A percentile compares a stretch with the other conserved stretches of the same genome.
Evolutionary conservation across 257 asterid genomes (phyloP).

Genomic region (Nicotiana noctiflora): DNA sequence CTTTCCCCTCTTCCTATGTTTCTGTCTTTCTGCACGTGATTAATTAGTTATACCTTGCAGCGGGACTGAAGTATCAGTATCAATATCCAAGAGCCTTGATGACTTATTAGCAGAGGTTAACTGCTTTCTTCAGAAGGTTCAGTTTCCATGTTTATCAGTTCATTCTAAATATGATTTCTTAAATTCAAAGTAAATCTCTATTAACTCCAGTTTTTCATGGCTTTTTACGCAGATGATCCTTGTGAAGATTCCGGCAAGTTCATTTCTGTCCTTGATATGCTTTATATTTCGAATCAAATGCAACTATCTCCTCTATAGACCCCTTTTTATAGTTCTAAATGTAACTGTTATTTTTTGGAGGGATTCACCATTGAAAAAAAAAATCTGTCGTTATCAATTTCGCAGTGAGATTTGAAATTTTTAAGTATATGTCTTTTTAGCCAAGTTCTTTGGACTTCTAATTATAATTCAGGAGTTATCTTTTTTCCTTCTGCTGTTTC

Average conservation of each 20-base stretch:
- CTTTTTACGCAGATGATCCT: constrained; percentile 49
- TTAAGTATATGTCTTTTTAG: background rate
- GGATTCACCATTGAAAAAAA: background rate
- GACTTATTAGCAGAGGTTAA: constrained; percentile 38
- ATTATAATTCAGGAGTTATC: background rate
- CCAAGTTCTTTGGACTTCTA: background rate
- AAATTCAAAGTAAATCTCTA: constrained; percentile 7
- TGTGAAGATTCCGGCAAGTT: constrained; percentile 65
- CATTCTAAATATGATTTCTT: constrained; percentile 1
- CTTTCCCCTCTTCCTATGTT: background rate
- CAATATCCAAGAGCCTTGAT: constrained; percentile 34
- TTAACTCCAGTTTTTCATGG: constrained; percentile 12
- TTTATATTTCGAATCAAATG: constrained; percentile 13
- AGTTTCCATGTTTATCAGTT: constrained; percentile 19
- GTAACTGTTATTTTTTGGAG: background rate
- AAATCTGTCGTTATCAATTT: background rate
- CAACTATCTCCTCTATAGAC: background rate
- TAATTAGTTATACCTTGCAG: constrained; percentile 22
- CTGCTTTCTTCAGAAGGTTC: constrained; percentile 55
- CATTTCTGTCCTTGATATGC: constrained; percentile 9
- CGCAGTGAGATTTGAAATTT: background rate
- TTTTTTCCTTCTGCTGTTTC: background rate
- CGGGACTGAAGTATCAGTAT: constrained; percentile 73
- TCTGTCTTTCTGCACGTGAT: background rate
- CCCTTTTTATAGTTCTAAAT: background rate